Base-by-base conservation (phyloP, 2,329 filamentous ascomycete genomes). In the Penicillium sumatraense region DNA sequence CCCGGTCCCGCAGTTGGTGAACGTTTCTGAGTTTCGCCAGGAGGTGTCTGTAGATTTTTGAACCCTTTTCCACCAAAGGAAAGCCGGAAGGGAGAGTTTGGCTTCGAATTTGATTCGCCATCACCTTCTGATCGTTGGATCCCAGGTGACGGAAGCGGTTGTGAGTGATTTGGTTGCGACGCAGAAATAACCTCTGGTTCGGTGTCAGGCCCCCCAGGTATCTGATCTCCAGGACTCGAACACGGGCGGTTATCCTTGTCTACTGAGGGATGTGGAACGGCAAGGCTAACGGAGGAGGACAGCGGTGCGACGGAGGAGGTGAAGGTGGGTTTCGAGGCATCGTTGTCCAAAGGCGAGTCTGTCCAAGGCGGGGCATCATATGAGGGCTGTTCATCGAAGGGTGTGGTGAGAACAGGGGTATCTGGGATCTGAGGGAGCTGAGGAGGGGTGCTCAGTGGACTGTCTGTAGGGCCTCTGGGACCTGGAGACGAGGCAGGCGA, bases 71-170 rank as follows among this genome's bases (percentile, higher is more conserved):
- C 71, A 8, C 69, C 71, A 52, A 75, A 70, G 2, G 71, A 70
- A 18, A 68, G 62, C 38, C 69, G 68, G 56, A 74, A 75, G 4
- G 73, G 70, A 5, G 73, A 75, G 41, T 51, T 70, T 16, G 69
- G 60, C 56, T 74, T 74, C 13, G 61, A 66, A 29, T 47, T 54
- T 7, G 64, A 60, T 16, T 71, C 67, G 27, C 53, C 53, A 42
- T 74, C 66, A n/a, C 61, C 61, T 40, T 71, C 65, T 16, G 60
- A 51, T 36, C 58, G 66, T 26, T 57, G 52, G 9, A 53, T 53
- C 4, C 61, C 38, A 33, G 64, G 49, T 9, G 68, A 68, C 18
- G n/a, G n/a, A n/a, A n/a, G n/a, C n/a, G 56, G 55, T 46, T 72
- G 72, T 14, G 68, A 68, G 42, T 54, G 59, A 48, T 67, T 71